Evolutionary conservation across 805 yeast genomes (phyloP).

Genomic region (Candida sithepensis): DNA sequence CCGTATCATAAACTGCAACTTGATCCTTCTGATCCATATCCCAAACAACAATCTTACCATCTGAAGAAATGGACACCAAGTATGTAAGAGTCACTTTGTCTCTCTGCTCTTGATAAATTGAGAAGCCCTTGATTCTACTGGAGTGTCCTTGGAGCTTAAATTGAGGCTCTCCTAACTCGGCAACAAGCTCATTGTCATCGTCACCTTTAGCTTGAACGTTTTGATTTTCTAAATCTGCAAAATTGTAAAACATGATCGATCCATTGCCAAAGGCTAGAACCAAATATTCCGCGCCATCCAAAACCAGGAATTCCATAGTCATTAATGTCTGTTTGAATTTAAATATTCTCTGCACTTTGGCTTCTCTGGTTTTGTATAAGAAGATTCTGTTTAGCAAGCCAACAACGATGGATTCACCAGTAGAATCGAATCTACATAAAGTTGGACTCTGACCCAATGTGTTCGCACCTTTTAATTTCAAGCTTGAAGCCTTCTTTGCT

Average conservation of each 20-base stretch:
- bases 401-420: slow-evolving; percentile 74
- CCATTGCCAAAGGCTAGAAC: slow-evolving; percentile 75
- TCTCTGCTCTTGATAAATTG: slow-evolving; percentile 37
- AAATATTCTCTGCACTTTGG: slow-evolving; percentile 52
- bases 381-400: slow-evolving; percentile 66
- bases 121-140: slow-evolving; percentile 77
- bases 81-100: slow-evolving; percentile 37
- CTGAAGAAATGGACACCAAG: slow-evolving; percentile 83
- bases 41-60: slow-evolving; percentile 93
- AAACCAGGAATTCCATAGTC: slow-evolving; percentile 52
- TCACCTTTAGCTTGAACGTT: slow-evolving; percentile 22
- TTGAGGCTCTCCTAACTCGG: slow-evolving; percentile 38
- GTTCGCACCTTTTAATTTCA: slow-evolving; percentile 69
- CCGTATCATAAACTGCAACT: slow-evolving; percentile 84
- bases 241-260: slow-evolving; percentile 51
- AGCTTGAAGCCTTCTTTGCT: slow-evolving; percentile 82
- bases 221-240: slow-evolving; percentile 28
- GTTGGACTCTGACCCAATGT: slow-evolving; percentile 50
- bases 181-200: slow-evolving; percentile 22
- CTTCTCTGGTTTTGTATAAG: slow-evolving; percentile 60
- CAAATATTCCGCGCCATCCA: slow-evolving; percentile 52
- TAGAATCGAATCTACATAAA: slow-evolving; percentile 33
- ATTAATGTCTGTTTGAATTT: slow-evolving; percentile 56
- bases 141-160: slow-evolving; percentile 77
- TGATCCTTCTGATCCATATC: slow-evolving; percentile 66